phyloP scores from a whole-genome alignment of 768 basidiomycete genomes.

The Mycena amicta region DNA sequence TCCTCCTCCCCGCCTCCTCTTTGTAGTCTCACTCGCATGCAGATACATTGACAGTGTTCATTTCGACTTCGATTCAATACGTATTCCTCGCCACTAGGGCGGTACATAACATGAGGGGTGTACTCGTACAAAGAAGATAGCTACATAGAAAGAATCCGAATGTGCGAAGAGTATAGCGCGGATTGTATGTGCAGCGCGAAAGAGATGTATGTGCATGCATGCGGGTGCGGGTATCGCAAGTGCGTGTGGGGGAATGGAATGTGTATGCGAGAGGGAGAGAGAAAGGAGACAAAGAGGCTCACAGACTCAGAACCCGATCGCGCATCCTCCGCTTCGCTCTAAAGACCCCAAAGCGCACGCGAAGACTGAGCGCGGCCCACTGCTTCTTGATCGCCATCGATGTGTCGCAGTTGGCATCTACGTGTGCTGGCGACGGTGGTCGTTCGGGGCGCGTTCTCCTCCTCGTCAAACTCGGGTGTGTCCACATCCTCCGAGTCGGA shows the following conservation, averaged over 20 bases:
- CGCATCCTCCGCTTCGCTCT: conserved; percentile 21
- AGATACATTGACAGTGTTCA: too few species aligned
- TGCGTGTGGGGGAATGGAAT: neutral
- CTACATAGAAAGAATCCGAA: neutral
- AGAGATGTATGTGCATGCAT: neutral
- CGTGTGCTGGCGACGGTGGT: neutral
- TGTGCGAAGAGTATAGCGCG: too few species aligned
- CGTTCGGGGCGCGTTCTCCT: neutral
- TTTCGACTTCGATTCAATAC: too few species aligned
- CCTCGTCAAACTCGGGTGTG: neutral
- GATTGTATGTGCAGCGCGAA: neutral
- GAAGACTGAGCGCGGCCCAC: conserved; percentile 18
- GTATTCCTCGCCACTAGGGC: too few species aligned
- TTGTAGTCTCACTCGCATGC: too few species aligned
- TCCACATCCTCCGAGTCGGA: neutral
- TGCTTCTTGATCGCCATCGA: conserved; percentile 3
- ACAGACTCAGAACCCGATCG: conserved; percentile 8
- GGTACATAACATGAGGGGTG: too few species aligned
- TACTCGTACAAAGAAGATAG: too few species aligned
- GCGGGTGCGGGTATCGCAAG: too few species aligned
- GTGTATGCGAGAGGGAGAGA: neutral
- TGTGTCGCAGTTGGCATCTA: too few species aligned
- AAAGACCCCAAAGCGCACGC: conserved; percentile 23
- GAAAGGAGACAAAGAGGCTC: neutral
- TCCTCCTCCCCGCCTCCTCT: too few species aligned